Evolutionary conservation across 768 basidiomycete genomes (phyloP).

Genomic region (Tylopilus plumbeoviolaceoides): DNA sequence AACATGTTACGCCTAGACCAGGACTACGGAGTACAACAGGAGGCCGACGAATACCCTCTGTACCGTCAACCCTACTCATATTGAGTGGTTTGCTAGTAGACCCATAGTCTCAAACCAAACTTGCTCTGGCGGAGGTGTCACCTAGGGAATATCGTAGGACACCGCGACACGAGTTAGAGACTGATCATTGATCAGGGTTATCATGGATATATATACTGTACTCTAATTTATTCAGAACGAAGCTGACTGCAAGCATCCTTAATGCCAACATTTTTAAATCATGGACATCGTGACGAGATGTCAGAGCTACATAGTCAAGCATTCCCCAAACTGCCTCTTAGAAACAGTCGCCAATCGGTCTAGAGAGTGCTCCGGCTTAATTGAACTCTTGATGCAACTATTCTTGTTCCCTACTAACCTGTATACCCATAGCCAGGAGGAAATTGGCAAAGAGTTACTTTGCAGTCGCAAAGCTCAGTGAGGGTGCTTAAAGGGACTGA

Average conservation of each 20-base stretch:
- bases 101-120: not conserved
- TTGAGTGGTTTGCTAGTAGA: constrained; percentile 6
- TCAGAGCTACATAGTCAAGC: constrained; percentile 77
- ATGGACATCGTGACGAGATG: constrained; percentile 29
- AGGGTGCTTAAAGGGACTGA: constrained; percentile 9
- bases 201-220: not conserved
- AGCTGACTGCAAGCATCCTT: not conserved
- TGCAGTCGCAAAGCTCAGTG: constrained; percentile 30
- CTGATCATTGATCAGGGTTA: no score
- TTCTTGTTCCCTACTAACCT: constrained; percentile 42
- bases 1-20: constrained; percentile 27
- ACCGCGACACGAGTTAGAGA: not conserved
- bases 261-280: not conserved
- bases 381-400: constrained; percentile 45
- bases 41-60: constrained; percentile 29
- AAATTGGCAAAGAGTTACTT: constrained; percentile 54
- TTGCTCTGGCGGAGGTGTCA: not conserved
- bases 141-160: not conserved
- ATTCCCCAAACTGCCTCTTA: constrained; percentile 41
- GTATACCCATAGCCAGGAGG: constrained; percentile 50
- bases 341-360: constrained; percentile 34
- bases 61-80: constrained; percentile 28
- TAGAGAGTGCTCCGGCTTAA: constrained; percentile 77
- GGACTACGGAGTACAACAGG: constrained; percentile 27
- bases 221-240: not conserved